Conservation (phyloP, 768 basidiomycete species). For the Artomyces pyxidatus region DNA sequence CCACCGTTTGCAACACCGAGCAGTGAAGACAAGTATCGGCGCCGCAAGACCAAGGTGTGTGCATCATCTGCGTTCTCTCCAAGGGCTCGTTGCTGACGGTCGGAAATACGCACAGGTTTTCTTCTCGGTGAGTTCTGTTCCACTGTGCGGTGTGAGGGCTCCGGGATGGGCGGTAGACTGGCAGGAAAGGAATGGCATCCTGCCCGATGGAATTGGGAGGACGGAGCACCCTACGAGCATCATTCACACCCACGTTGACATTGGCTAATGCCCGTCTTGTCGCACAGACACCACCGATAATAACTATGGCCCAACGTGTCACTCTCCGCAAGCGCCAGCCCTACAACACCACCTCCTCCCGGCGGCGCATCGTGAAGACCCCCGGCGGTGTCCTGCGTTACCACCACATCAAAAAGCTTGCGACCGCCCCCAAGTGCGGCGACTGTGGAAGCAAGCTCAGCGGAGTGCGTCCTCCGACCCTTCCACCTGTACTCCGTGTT, state of each 20-base stretch:
- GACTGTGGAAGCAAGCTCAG: conserved; percentile 93
- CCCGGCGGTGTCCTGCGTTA: conserved; percentile 98
- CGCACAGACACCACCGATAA: background rate
- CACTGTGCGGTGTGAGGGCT: background rate
- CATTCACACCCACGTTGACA: background rate
- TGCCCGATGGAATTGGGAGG: background rate
- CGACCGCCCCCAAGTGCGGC: conserved; percentile 91
- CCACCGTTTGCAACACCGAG: background rate
- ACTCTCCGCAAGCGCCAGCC: conserved; percentile 97
- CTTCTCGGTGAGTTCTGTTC: background rate
- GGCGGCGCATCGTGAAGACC: conserved; percentile 93
- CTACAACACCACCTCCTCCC: conserved; percentile 97
- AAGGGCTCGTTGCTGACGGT: background rate
- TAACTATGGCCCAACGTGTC: conserved; percentile 95
- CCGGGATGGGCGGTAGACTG: background rate
- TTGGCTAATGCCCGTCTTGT: background rate
- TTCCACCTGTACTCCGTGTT: background rate
- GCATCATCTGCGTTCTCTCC: background rate
- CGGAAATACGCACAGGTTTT: background rate
- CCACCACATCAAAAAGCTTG: conserved; percentile 95
- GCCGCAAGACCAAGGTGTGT: conserved; percentile 7
- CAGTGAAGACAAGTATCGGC: background rate
- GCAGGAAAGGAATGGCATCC: background rate
- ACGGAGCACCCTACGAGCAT: background rate
- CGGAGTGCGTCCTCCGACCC: conserved; percentile 56